Conservation (phyloP, 2,329 filamentous ascomycete species). For the Penicillium hesseltinei region DNA sequence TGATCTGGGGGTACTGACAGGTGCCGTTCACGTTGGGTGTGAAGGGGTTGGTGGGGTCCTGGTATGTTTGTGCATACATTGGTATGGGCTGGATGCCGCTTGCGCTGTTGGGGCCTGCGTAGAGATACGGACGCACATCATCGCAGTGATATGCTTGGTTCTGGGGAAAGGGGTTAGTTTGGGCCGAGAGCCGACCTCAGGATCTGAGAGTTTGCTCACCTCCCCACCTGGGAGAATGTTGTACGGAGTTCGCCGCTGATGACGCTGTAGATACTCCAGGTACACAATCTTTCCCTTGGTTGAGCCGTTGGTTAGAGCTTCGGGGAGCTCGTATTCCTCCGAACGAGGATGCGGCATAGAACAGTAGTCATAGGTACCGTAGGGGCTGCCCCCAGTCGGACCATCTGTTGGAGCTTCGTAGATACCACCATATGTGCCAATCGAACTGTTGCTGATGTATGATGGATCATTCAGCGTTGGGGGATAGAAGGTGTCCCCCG, state of each 20-base stretch:
- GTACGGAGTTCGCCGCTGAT: constrained; percentile 41
- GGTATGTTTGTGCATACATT: constrained; percentile 40
- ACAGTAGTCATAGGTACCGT: constrained; percentile 42
- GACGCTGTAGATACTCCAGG: constrained; percentile 41
- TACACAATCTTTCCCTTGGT: constrained; percentile 36
- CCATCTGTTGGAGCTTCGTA: constrained; percentile 31
- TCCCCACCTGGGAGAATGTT: constrained; percentile 42
- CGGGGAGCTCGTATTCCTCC: constrained; percentile 33
- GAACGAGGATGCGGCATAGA: constrained; percentile 41
- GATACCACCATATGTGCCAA: constrained; percentile 39
- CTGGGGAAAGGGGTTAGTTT: constrained; percentile 17
- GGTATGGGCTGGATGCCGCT: constrained; percentile 23
- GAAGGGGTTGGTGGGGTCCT: constrained; percentile 38
- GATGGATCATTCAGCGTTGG: constrained; percentile 36
- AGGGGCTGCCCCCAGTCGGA: constrained; percentile 20
- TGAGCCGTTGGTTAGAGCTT: constrained; percentile 27
- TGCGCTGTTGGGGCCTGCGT: constrained; percentile 26
- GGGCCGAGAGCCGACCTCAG: too few relatives aligned
- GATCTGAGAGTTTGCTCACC: constrained; percentile 18
- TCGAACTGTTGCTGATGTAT: constrained; percentile 37
- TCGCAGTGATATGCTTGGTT: constrained; percentile 41
- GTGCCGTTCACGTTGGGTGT: constrained; percentile 32
- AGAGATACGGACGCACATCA: constrained; percentile 38
- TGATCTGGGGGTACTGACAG: constrained; percentile 43
- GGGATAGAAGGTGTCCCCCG: constrained; percentile 35